Conservation (phyloP, 345 rosid species). For the Eucalyptus viminalis region DNA sequence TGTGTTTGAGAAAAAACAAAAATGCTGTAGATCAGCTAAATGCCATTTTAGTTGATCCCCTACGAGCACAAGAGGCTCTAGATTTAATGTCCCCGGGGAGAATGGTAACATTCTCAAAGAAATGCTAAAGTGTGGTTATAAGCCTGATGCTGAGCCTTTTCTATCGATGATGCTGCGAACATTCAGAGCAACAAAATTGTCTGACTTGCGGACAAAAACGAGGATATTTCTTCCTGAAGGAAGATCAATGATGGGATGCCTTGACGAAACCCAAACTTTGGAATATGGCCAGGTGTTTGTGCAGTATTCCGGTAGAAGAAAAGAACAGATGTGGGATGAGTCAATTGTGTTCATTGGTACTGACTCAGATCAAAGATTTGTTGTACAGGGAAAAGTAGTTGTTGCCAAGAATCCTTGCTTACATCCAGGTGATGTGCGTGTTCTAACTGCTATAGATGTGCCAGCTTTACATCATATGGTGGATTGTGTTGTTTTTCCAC, state of each 20-base stretch:
- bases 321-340: neutral
- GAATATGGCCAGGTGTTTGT: constrained; percentile 75
- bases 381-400: constrained; percentile 21
- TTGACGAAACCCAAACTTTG: constrained; percentile 69
- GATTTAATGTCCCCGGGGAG: constrained; percentile 67
- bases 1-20: constrained; percentile 47
- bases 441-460: constrained; percentile 33
- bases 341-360: neutral
- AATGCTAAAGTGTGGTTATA: constrained; percentile 57
- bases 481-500: constrained; percentile 66
- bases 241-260: constrained; percentile 87
- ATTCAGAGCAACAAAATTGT: constrained; percentile 63
- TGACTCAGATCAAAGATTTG: neutral
- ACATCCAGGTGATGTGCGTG: constrained; percentile 69
- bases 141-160: constrained; percentile 69
- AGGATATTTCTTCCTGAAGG: constrained; percentile 47
- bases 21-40: constrained; percentile 52
- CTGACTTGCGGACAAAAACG: constrained; percentile 57
- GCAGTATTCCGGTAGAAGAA: constrained; percentile 20
- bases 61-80: constrained; percentile 59
- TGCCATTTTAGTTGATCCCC: constrained; percentile 47
- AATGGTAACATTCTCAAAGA: constrained; percentile 45
- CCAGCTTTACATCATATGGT: constrained; percentile 51
- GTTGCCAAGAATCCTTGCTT: constrained; percentile 68
- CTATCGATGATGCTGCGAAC: constrained; percentile 90